These are phyloP conservation scores for Calycina herbarum DNA, from an alignment of 2,329 filamentous ascomycete genomes.

Conservation along the genomic window DNA sequence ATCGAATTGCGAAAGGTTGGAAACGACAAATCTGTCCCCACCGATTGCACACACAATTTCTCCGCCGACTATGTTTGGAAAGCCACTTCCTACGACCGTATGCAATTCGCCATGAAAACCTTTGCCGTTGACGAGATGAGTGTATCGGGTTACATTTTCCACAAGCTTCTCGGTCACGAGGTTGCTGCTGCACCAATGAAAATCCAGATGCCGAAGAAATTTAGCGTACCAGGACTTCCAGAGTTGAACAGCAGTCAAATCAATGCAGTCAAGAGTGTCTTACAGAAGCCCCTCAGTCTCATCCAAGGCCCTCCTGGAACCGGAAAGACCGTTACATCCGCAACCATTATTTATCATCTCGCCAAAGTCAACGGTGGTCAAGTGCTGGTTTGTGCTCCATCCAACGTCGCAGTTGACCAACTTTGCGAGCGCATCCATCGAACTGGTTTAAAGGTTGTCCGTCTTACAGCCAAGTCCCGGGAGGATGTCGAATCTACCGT, in stretches of 20 bases:
- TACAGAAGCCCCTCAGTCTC: conserved; percentile 89
- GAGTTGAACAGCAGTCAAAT: conserved; percentile 96
- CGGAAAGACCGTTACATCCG: conserved; percentile 97
- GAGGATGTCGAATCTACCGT: conserved; percentile 99
- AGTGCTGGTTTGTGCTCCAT: conserved; percentile 93
- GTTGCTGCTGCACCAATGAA: conserved; percentile 95
- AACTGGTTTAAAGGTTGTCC: conserved; percentile 93
- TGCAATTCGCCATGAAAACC: conserved; percentile 99
- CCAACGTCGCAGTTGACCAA: conserved; percentile 97
- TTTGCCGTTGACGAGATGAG: conserved; percentile 98
- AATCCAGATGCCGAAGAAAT: conserved; percentile 92
- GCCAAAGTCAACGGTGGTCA: conserved; percentile 94
- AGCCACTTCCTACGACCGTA: conserved; percentile 96
- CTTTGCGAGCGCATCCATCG: conserved; percentile 95
- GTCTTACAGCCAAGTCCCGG: conserved; percentile 96
- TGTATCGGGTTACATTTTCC: conserved; percentile 97
- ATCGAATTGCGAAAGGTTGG: conserved; percentile 92
- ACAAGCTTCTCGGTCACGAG: conserved; percentile 92
- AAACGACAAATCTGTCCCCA: conserved; percentile 94
- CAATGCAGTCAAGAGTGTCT: conserved; percentile 90
- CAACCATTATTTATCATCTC: conserved; percentile 97
- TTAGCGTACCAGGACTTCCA: conserved; percentile 89
- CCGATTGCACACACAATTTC: conserved; percentile 96
- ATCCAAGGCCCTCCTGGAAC: conserved; percentile 97
- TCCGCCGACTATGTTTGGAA: conserved; percentile 99